Conservation (phyloP, 768 basidiomycete genomes). For the Mycena belliarum region DNA sequence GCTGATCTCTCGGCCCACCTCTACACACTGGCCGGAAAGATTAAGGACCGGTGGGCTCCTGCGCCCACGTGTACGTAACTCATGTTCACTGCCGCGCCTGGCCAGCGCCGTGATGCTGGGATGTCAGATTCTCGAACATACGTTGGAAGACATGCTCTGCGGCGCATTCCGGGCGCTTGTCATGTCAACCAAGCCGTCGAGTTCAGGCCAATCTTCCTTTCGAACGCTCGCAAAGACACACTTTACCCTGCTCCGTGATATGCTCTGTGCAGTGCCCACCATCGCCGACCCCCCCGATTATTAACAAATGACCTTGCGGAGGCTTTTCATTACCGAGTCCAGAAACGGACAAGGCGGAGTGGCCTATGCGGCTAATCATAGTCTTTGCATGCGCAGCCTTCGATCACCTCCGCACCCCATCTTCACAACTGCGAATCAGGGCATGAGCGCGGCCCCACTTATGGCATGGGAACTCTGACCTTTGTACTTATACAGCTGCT, state of each 20-base stretch:
- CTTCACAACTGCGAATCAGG: constrained; percentile 9
- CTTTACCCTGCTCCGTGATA: not conserved
- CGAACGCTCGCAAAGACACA: not conserved
- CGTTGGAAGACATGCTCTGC: not conserved
- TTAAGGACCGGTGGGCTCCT: not conserved
- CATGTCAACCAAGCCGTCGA: not conserved
- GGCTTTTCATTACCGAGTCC: constrained; percentile 8
- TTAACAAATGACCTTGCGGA: not conserved
- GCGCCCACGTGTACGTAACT: not conserved
- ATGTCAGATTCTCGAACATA: constrained; percentile 4
- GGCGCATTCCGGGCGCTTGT: constrained; percentile 4
- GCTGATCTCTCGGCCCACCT: no score
- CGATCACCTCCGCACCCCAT: not conserved
- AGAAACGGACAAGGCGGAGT: not conserved
- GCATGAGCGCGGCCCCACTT: constrained; percentile 8
- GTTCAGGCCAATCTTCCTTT: not conserved
- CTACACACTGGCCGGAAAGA: no score
- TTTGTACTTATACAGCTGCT: constrained; percentile 1
- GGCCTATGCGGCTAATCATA: not conserved
- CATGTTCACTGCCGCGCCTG: not conserved
- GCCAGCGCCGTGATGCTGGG: not conserved
- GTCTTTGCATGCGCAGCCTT: not conserved
- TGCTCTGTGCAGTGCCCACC: not conserved
- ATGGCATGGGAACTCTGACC: constrained; percentile 10
- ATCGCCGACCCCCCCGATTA: constrained; percentile 4